phyloP scores from a whole-genome alignment of 805 yeast species.

The Wickerhamiella musiphila region DNA sequence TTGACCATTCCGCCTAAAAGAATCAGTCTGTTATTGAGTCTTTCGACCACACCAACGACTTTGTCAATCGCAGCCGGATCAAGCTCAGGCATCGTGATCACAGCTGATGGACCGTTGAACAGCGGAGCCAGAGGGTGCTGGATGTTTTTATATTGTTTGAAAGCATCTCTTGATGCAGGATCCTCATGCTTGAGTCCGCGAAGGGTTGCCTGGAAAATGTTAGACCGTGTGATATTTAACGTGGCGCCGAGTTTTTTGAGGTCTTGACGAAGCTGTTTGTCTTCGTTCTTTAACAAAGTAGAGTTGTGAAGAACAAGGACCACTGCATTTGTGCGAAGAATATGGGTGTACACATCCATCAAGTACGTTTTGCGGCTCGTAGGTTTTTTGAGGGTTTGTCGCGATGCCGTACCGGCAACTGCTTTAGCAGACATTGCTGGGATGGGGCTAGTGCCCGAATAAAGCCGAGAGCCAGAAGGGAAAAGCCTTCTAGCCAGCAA shows the following conservation, averaged over 20 bases:
- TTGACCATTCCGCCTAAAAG: slow-evolving; percentile 78
- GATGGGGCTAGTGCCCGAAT: no score
- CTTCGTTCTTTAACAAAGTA: slow-evolving; percentile 55
- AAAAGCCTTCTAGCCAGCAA: no score
- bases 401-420: slow-evolving; percentile 1
- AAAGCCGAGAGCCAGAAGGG: no score
- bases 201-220: slow-evolving; percentile 57
- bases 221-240: slow-evolving; percentile 49
- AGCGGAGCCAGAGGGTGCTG: slow-evolving; percentile 55
- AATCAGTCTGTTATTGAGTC: slow-evolving; percentile 55
- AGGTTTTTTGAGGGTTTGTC: slow-evolving; percentile 38
- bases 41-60: slow-evolving; percentile 42
- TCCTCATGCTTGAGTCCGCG: slow-evolving; percentile 51
- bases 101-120: slow-evolving; percentile 74
- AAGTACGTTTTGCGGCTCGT: slow-evolving; percentile 73
- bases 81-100: slow-evolving; percentile 46
- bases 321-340: slow-evolving; percentile 51
- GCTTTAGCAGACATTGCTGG: background rate
- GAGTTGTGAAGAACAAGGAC: slow-evolving; percentile 73
- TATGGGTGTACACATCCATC: slow-evolving; percentile 58
- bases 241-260: slow-evolving; percentile 50
- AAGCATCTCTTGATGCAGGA: slow-evolving; percentile 49
- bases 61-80: slow-evolving; percentile 53
- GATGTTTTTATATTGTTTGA: slow-evolving; percentile 20
- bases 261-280: slow-evolving; percentile 42